Percentiles rank a stretch among this genome's conserved stretches.
These are phyloP conservation scores for Vickermania spadyakhi DNA, from an alignment of 208 protist species.

Conservation along the genomic window DNA sequence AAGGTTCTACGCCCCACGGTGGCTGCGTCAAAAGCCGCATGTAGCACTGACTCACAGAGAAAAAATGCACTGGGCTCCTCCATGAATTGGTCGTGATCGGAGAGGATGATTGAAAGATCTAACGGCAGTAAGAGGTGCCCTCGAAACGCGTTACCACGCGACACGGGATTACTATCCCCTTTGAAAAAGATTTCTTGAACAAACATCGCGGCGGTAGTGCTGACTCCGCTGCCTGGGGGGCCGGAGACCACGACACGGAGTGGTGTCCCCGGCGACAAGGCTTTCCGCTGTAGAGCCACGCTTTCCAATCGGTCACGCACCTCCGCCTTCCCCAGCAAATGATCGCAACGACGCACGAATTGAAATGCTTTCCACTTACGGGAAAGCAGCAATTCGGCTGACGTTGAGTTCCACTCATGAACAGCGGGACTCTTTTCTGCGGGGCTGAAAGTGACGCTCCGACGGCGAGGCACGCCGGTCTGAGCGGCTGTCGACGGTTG, in stretches of 20 bases:
- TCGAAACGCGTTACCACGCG: slow-evolving; percentile 14
- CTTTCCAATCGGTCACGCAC: background rate
- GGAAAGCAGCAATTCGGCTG: background rate
- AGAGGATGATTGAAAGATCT: slow-evolving; percentile 45
- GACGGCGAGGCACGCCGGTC: background rate
- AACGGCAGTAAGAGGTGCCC: slow-evolving; percentile 39
- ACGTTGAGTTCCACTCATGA: background rate
- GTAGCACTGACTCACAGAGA: background rate
- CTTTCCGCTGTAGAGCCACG: background rate
- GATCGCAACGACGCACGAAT: background rate
- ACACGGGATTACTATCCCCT: slow-evolving; percentile 15
- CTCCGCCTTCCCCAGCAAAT: background rate
- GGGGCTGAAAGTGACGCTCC: background rate
- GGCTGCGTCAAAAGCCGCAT: background rate
- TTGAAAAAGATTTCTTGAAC: slow-evolving; percentile 6
- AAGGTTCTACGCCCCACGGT: background rate
- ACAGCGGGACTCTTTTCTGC: background rate
- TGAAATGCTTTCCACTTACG: background rate
- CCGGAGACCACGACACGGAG: slow-evolving; percentile 41
- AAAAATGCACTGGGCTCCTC: background rate
- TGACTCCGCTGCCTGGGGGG: slow-evolving; percentile 55
- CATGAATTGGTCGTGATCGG: background rate
- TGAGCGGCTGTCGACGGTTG: background rate
- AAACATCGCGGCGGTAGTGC: slow-evolving; percentile 30
- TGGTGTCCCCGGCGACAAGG: background rate